A percentile compares a stretch with the other conserved stretches of the same genome.
These are phyloP conservation scores for Adenanthera pavonina DNA, from an alignment of 306 rosid species.

Conservation along the genomic window DNA sequence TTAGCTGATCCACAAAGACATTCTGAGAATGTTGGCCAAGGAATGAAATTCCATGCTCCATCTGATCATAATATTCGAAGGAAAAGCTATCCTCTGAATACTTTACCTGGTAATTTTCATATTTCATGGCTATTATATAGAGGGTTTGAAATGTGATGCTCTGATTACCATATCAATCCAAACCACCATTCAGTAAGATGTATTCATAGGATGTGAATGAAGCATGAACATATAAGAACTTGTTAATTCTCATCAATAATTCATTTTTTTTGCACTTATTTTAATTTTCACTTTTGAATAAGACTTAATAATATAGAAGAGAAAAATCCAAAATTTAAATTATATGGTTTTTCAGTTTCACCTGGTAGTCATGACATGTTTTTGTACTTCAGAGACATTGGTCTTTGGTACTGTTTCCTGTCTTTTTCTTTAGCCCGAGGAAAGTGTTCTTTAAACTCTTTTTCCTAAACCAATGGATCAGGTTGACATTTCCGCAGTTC, in stretches of 20 bases:
- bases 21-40: slow-evolving; percentile 65
- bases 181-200: background rate
- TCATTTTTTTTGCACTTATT: background rate
- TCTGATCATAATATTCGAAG: slow-evolving; percentile 68
- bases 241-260: background rate
- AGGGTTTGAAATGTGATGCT: slow-evolving; percentile 7
- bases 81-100: slow-evolving; percentile 63
- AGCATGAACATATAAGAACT: background rate
- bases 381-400: background rate
- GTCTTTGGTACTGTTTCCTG: slow-evolving; percentile 3
- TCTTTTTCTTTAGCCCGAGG: slow-evolving; percentile 3
- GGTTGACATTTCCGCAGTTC: background rate
- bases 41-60: slow-evolving; percentile 50
- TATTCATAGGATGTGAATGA: background rate
- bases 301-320: background rate
- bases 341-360: slow-evolving; percentile 3
- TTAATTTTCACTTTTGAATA: background rate
- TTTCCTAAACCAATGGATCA: background rate
- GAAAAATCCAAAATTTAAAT: background rate
- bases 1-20: slow-evolving; percentile 54
- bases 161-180: background rate
- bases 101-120: slow-evolving; percentile 61
- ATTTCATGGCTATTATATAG: background rate
- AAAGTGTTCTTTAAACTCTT: background rate
- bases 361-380: background rate